These are phyloP conservation scores for Lolium rigidum DNA, from an alignment of 176 grass and related monocot species.

Conservation along the genomic window DNA sequence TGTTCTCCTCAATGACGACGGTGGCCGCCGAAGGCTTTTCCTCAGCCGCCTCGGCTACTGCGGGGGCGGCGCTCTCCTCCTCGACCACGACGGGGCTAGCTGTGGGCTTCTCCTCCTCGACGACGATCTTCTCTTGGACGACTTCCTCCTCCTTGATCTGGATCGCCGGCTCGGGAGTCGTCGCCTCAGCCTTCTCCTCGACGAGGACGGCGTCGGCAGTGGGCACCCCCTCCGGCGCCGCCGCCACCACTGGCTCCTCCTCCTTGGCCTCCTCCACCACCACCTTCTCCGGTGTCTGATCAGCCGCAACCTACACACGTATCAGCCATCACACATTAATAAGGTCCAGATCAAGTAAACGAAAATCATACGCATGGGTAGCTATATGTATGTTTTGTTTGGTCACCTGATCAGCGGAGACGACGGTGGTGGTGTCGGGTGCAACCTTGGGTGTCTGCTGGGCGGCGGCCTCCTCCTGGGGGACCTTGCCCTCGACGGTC, in stretches of 20 bases:
- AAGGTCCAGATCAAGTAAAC: neutral
- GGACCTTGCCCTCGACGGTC: conserved; percentile 48
- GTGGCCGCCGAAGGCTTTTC: neutral
- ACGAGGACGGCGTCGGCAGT: neutral
- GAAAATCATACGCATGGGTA: neutral
- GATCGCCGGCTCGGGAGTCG: neutral
- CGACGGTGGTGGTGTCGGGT: conserved; percentile 13
- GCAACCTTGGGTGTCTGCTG: conserved; percentile 53
- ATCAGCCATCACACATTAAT: neutral
- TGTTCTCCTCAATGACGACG: neutral
- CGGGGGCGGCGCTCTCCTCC: neutral
- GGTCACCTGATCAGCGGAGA: neutral
- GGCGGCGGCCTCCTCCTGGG: conserved; percentile 17
- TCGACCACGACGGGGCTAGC: neutral
- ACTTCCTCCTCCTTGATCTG: neutral
- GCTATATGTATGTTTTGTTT: neutral
- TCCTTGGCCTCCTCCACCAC: conserved; percentile 23
- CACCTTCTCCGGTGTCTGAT: conserved; percentile 33
- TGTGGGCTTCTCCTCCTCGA: conserved; percentile 45
- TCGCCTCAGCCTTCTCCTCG: conserved; percentile 4
- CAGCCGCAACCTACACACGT: conserved; percentile 30
- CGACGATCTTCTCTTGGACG: conserved; percentile 1
- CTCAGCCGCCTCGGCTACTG: neutral
- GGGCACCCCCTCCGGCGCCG: neutral
- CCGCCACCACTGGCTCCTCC: neutral